Evolutionary conservation across 2,329 filamentous ascomycete species (phyloP), one percentile per base, ranked within the genome.

Genomic region (Alternaria gansuensis): DNA sequence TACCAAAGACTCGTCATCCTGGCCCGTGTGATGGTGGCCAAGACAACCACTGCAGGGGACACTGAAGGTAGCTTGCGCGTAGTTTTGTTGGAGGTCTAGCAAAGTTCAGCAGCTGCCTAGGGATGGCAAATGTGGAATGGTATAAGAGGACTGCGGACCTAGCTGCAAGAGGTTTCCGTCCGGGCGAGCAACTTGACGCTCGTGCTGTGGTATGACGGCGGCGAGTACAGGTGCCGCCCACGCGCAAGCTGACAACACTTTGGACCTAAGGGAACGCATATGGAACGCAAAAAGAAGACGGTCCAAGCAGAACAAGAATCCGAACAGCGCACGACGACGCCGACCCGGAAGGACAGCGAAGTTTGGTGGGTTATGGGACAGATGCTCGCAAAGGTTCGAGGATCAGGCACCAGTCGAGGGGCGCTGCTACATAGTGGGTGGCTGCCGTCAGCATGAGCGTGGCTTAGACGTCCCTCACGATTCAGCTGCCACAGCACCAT

Each of bases 31-130:
- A 63, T 65, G 60, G 64, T 58, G 60, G 77, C 77, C 73, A 78
- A 78, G 78, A 78, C 77, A 81, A 58, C 75, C 73, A 54, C 60
- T 64, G 71, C 78, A 79, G 34, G 79, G 76, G 37, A 82, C 69
- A 50, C 69, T 73, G 74, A 82, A 81, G 49, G 75, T 79, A 57
- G 79, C 78, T 73, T 78, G 71, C 51, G 73, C 73, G 69, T 76
- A 75, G 54, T 65, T 69, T 49, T 74, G 67, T 46, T 72, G 73
- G 53, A 72, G 53, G 52, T 76, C 75, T 77, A 54, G n/a, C 54
- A 28, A 40, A 9, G 39, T 55, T 75, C 62, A 77, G 73, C 63
- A 72, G 72, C 48, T 74, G 75, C 74, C 70, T 75, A 62, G 62
- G 28, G 55, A 70, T 65, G 69, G 70, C 69, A 54, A 72, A 66